Conservation (phyloP, 2,329 filamentous ascomycete species). For the Thielaviopsis euricoi region DNA sequence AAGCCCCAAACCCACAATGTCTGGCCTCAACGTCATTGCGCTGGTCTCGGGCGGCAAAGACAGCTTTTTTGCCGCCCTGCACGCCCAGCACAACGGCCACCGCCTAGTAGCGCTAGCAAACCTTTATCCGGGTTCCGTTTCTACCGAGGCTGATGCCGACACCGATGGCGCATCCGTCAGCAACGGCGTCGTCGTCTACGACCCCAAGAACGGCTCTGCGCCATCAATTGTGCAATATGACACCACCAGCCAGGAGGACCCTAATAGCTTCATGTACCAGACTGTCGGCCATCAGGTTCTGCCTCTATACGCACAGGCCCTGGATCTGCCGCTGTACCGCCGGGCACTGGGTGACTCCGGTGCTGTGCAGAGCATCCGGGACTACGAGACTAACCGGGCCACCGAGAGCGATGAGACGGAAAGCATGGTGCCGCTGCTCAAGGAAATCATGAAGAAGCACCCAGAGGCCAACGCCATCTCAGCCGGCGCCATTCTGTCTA, state of each 20-base stretch:
- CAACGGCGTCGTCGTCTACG: slow-evolving; percentile 13
- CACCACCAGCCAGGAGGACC: slow-evolving; percentile 28
- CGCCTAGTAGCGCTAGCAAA: slow-evolving; percentile 78
- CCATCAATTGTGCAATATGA: slow-evolving; percentile 3
- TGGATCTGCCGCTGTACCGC: slow-evolving; percentile 71
- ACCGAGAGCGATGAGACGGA: slow-evolving; percentile 65
- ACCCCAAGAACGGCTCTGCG: slow-evolving; percentile 8
- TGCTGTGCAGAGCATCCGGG: slow-evolving; percentile 52
- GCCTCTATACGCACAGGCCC: slow-evolving; percentile 64
- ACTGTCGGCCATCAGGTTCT: slow-evolving; percentile 83
- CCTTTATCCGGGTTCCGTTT: slow-evolving; percentile 42
- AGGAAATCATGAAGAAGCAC: slow-evolving; percentile 46
- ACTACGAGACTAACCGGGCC: slow-evolving; percentile 37
- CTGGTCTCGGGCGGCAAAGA: slow-evolving; percentile 95
- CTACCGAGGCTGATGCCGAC: background rate
- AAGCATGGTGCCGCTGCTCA: slow-evolving; percentile 62
- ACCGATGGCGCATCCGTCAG: slow-evolving; percentile 7
- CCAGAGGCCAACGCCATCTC: slow-evolving; percentile 75
- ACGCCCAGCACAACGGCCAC: slow-evolving; percentile 78
- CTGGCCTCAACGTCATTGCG: slow-evolving; percentile 61
- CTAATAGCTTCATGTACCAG: slow-evolving; percentile 99
- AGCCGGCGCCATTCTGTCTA: slow-evolving; percentile 83
- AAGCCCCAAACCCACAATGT: background rate
- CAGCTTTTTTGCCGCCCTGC: slow-evolving; percentile 82
- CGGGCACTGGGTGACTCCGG: slow-evolving; percentile 50